Conservation (phyloP, 805 yeast species). For the Candida morakotiae region DNA sequence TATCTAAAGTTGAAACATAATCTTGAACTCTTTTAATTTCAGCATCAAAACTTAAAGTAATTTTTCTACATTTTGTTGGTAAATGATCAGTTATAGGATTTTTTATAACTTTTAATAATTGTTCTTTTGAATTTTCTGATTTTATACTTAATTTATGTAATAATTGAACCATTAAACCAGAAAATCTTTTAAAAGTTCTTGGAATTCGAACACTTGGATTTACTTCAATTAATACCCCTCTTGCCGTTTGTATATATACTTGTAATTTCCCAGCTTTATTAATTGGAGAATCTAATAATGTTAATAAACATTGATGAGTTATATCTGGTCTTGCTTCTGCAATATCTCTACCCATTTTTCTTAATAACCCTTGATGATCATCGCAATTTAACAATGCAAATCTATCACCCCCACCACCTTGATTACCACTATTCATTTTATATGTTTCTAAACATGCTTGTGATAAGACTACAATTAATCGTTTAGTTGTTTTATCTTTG, state of each 20-base stretch:
- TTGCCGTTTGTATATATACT: constrained; percentile 93
- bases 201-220: constrained; percentile 97
- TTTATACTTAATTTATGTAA: constrained; percentile 89
- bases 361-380: constrained; percentile 93
- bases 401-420: constrained; percentile 85
- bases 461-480: constrained; percentile 90
- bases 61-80: constrained; percentile 92
- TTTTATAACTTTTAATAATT: constrained; percentile 87
- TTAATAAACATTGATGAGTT: constrained; percentile 94
- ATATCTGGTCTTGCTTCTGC: constrained; percentile 99
- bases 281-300: constrained; percentile 93
- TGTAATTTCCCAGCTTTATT: constrained; percentile 96
- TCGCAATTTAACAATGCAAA: constrained; percentile 94
- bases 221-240: constrained; percentile 92
- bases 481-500: constrained; percentile 78
- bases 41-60: constrained; percentile 91
- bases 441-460: constrained; percentile 96
- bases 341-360: constrained; percentile 95
- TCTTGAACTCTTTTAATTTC: constrained; percentile 85
- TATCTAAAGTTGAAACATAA: constrained; percentile 72
- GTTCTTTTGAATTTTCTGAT: constrained; percentile 93
- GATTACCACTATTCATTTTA: constrained; percentile 74
- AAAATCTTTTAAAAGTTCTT: constrained; percentile 94
- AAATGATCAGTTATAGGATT: constrained; percentile 96
- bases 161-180: constrained; percentile 96